Evolutionary conservation across 116 monocot genomes (phyloP), one percentile per base, ranked within the genome.

Genomic region (Trichopus zeylanicus): DNA sequence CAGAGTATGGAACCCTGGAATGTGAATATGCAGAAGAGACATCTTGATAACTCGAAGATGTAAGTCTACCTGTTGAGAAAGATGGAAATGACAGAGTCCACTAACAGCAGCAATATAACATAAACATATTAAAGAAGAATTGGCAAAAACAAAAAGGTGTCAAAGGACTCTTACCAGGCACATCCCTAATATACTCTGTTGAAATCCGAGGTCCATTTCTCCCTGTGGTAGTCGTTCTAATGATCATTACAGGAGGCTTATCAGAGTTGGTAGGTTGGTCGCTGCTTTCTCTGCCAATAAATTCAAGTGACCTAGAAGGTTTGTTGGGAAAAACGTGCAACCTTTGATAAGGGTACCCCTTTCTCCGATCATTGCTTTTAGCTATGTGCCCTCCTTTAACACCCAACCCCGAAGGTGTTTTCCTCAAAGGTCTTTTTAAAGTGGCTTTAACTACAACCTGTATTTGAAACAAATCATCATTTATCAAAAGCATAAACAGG

Each of bases 381-480:
- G 26, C 55, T 10, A 66, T 42, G 29, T 42, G 46, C 22, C 56
- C 66, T 46, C 42, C 30, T 19, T 56, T 56, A 46, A 66, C 27
- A 29, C 56, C 66, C 27, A 46, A 56, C 10, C 10, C 7, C 34
- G 34, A 10, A 35, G 34, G 5, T 35, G 7, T 5, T 35, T 35
- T 35, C 34, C 10, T 5, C 34, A 35, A 10, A 6, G 34, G 34
- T 35, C 34, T 35, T 35, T 35, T 35, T 5, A 35, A 10, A 10
- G 34, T 35, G 10, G 34, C 34, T 35, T 35, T 35, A 6, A 35
- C 34, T 10, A 35, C 34, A 5, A 35, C 34, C 64, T 31, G 22
- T 53, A 24, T 31, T 19, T 12, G 33, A 48, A 53, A 29, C 15
- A 9, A 26, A n/a, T n/a, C n/a, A n/a, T n/a, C n/a, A n/a, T n/a